Evolutionary conservation across 139 green algal species (phyloP).

Genomic region (Auxenochlorella pyrenoidosa): DNA sequence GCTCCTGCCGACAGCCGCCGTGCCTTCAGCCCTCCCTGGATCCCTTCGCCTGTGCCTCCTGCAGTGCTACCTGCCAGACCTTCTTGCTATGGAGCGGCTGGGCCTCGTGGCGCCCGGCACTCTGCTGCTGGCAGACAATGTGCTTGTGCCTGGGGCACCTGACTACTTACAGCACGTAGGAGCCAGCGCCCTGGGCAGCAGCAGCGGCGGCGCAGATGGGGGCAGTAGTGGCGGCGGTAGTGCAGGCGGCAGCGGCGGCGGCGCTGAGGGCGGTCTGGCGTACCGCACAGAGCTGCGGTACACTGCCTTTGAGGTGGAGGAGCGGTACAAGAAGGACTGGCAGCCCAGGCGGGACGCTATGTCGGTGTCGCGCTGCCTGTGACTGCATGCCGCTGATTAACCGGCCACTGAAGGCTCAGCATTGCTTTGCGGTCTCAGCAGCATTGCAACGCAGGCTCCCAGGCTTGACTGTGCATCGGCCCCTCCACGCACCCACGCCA

Average conservation of each 20-base stretch:
- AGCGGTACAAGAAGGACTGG: slow-evolving; percentile 21
- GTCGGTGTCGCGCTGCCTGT: slow-evolving; percentile 16
- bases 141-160: slow-evolving; percentile 12
- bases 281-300: slow-evolving; percentile 10
- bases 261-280: not conserved
- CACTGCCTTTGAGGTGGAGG: slow-evolving; percentile 10
- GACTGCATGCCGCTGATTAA: too few relatives aligned
- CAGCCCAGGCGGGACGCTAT: slow-evolving; percentile 12
- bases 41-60: not conserved
- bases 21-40: not conserved
- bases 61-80: slow-evolving; percentile 31
- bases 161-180: slow-evolving; percentile 14
- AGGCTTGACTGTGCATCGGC: too few relatives aligned
- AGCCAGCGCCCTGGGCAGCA: not conserved
- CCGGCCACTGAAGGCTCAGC: too few relatives aligned
- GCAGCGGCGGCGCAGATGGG: not conserved
- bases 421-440: too few relatives aligned
- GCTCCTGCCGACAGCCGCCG: too few relatives aligned
- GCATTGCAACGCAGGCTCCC: too few relatives aligned
- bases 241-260: not conserved
- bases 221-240: not conserved
- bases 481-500: too few relatives aligned
- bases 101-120: slow-evolving; percentile 3
- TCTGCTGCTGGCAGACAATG: slow-evolving; percentile 23
- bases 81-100: slow-evolving; percentile 9